A percentile compares a stretch with the other conserved stretches of the same genome.
These are phyloP conservation scores for Aspergillus sparsus DNA, from an alignment of 495 filamentous ascomycete genomes.

Conservation along the genomic window DNA sequence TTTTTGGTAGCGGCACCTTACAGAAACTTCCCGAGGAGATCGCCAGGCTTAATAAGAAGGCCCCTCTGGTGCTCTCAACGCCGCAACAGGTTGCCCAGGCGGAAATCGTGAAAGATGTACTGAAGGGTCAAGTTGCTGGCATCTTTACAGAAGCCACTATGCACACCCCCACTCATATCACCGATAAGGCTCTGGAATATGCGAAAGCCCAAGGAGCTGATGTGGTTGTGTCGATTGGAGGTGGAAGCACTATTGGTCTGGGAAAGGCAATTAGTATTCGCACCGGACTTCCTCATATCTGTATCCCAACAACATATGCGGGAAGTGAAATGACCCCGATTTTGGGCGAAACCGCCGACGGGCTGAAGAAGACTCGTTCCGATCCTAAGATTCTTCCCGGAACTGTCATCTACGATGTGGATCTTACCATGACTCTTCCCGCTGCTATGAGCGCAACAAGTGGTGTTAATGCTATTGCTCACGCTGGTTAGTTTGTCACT, in stretches of 20 bases:
- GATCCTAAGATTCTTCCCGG: slow-evolving; percentile 66
- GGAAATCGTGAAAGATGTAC: slow-evolving; percentile 48
- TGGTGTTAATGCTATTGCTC: slow-evolving; percentile 71
- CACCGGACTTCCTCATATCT: slow-evolving; percentile 64
- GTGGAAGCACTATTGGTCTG: slow-evolving; percentile 65
- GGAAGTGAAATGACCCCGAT: slow-evolving; percentile 72
- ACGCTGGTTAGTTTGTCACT: slow-evolving; percentile 48
- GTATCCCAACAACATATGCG: slow-evolving; percentile 69
- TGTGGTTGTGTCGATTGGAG: slow-evolving; percentile 60
- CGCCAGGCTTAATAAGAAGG: slow-evolving; percentile 51
- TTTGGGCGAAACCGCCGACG: slow-evolving; percentile 64
- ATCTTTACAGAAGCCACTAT: slow-evolving; percentile 65
- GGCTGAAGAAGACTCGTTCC: slow-evolving; percentile 63
- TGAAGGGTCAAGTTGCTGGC: slow-evolving; percentile 54
- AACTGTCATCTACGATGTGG: slow-evolving; percentile 70
- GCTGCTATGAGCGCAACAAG: slow-evolving; percentile 60
- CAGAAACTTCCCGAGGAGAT: slow-evolving; percentile 62
- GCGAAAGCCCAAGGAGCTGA: slow-evolving; percentile 52
- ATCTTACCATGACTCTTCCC: slow-evolving; percentile 67
- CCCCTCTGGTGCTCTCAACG: slow-evolving; percentile 61
- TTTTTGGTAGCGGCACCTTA: slow-evolving; percentile 64
- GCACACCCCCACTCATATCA: slow-evolving; percentile 67
- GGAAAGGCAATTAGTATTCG: slow-evolving; percentile 68
- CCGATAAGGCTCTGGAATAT: slow-evolving; percentile 59
- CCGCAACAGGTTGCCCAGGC: slow-evolving; percentile 57